Percentiles rank a stretch among this genome's conserved stretches.
These are phyloP conservation scores for Rhododendron simsii DNA, from an alignment of 148 eudicot genomes.

Conservation along the genomic window DNA sequence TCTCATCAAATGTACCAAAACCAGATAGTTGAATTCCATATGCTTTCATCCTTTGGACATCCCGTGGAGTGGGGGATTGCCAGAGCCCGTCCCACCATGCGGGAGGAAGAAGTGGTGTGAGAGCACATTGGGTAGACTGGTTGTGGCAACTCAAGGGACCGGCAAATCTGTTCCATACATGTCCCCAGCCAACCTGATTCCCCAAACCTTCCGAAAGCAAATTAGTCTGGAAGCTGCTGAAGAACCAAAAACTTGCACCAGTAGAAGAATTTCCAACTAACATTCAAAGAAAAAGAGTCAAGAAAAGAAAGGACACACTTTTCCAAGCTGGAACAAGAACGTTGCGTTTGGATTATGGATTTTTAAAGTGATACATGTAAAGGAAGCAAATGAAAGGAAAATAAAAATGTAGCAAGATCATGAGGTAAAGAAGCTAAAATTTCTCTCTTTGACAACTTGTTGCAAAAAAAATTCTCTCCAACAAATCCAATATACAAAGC, in stretches of 20 bases:
- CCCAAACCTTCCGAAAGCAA: slow-evolving; percentile 51
- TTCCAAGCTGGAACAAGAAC: background rate
- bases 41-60: slow-evolving; percentile 51
- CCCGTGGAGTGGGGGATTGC: slow-evolving; percentile 82
- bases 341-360: background rate
- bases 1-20: slow-evolving; percentile 58
- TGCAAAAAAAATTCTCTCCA: background rate
- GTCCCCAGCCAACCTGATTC: slow-evolving; percentile 91
- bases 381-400: background rate
- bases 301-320: background rate
- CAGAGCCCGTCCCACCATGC: slow-evolving; percentile 93
- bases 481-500: background rate
- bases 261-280: background rate
- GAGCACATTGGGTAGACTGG: slow-evolving; percentile 69
- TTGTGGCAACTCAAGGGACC: slow-evolving; percentile 75
- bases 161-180: slow-evolving; percentile 85
- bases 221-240: slow-evolving; percentile 74
- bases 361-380: background rate
- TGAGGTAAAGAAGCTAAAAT: background rate
- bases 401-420: background rate
- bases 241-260: slow-evolving; percentile 42
- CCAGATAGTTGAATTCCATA: slow-evolving; percentile 59
- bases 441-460: background rate
- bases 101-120: slow-evolving; percentile 80
- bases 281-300: background rate